Evolutionary conservation across 345 rosid genomes (phyloP).

Genomic region (Raphanus sativus): DNA sequence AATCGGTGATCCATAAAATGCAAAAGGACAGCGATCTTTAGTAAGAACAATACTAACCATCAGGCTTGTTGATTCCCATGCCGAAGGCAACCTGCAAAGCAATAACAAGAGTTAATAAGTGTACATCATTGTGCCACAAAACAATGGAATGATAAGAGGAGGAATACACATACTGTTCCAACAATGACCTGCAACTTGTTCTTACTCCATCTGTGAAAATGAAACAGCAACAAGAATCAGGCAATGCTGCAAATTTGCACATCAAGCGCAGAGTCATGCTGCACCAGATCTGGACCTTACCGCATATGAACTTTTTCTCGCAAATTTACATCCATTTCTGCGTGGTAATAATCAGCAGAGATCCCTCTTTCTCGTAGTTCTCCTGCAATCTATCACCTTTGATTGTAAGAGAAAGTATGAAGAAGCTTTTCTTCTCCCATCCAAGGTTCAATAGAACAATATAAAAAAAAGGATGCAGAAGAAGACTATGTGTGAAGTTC

Average conservation of each 20-base stretch:
- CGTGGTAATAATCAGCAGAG: slow-evolving; percentile 84
- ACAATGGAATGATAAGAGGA: slow-evolving; percentile 8
- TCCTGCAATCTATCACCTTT: slow-evolving; percentile 70
- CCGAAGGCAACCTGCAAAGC: slow-evolving; percentile 90
- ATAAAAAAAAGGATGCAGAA: too few relatives aligned
- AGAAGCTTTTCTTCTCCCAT: slow-evolving; percentile 1
- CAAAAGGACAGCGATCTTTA: background rate
- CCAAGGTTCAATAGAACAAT: background rate
- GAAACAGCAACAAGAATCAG: slow-evolving; percentile 20
- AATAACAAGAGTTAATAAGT: slow-evolving; percentile 19
- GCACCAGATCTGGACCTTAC: slow-evolving; percentile 35
- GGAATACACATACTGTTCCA: slow-evolving; percentile 74
- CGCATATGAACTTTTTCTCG: slow-evolving; percentile 87
- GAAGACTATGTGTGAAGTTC: background rate
- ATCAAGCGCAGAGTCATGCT: slow-evolving; percentile 12
- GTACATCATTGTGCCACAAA: slow-evolving; percentile 1
- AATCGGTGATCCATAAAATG: background rate
- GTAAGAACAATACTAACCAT: slow-evolving; percentile 56
- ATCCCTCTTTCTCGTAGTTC: slow-evolving; percentile 74
- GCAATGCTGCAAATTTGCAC: background rate
- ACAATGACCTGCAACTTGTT: slow-evolving; percentile 92
- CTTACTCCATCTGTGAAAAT: slow-evolving; percentile 80
- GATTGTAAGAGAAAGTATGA: slow-evolving; percentile 15
- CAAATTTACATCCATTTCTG: slow-evolving; percentile 84
- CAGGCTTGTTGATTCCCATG: slow-evolving; percentile 99